A percentile compares a stretch with the other conserved stretches of the same genome.
phyloP scores from a whole-genome alignment of 805 yeast genomes.

The Candida patagonica region DNA sequence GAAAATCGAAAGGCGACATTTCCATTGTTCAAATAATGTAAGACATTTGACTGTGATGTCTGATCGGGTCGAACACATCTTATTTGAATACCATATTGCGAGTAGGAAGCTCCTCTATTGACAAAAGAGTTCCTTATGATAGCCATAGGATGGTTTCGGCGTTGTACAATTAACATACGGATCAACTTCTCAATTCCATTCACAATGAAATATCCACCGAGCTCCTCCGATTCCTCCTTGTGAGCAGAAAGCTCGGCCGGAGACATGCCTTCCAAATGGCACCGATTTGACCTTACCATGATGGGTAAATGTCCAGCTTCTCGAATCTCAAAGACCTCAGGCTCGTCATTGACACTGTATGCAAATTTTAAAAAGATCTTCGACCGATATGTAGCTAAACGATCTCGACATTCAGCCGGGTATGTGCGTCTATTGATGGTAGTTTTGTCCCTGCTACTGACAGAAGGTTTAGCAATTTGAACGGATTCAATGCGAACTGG shows the following conservation, averaged over 20 bases:
- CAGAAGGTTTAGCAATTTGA: slow-evolving; percentile 79
- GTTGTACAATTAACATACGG: slow-evolving; percentile 95
- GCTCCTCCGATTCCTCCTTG: slow-evolving; percentile 89
- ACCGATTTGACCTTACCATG: slow-evolving; percentile 85
- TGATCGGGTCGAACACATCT: slow-evolving; percentile 95
- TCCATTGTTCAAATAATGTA: slow-evolving; percentile 92
- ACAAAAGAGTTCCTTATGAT: slow-evolving; percentile 89
- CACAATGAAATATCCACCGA: slow-evolving; percentile 94
- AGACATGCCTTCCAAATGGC: slow-evolving; percentile 76
- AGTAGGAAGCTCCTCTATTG: slow-evolving; percentile 86
- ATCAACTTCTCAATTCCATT: slow-evolving; percentile 88
- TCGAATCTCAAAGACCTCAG: slow-evolving; percentile 66
- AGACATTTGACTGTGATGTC: slow-evolving; percentile 94
- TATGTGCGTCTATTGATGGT: slow-evolving; percentile 68
- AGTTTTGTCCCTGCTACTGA: slow-evolving; percentile 58
- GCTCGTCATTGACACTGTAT: slow-evolving; percentile 86
- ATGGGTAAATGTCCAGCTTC: slow-evolving; percentile 88
- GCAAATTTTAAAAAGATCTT: slow-evolving; percentile 67
- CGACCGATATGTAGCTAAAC: slow-evolving; percentile 75
- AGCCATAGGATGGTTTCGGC: slow-evolving; percentile 98
- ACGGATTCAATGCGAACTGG: slow-evolving; percentile 78
- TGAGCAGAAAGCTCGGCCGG: slow-evolving; percentile 70
- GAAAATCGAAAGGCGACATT: slow-evolving; percentile 93
- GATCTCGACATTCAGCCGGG: slow-evolving; percentile 87
- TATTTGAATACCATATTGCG: slow-evolving; percentile 87